A percentile compares a stretch with the other conserved stretches of the same genome.
Evolutionary conservation across 257 asterid genomes (phyloP).

Genomic region (Ilex aquifolium): DNA sequence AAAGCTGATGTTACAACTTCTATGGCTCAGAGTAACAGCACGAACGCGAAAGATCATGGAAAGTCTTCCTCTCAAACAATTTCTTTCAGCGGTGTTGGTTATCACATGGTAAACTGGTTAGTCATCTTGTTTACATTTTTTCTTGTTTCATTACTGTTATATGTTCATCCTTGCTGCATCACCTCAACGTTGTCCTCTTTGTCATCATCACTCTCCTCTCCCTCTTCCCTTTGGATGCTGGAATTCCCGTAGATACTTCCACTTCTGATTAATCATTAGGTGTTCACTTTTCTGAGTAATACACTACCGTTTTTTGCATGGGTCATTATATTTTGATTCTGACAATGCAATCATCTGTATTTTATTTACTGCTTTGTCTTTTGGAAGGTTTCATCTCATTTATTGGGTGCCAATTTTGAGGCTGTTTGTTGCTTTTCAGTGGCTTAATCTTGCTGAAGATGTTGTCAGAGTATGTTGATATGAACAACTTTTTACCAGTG

Average conservation of each 20-base stretch:
- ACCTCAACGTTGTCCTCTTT: background rate
- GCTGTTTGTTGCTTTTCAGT: constrained; percentile 36
- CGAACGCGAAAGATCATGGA: constrained; percentile 59
- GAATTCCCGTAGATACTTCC: background rate
- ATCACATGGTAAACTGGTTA: constrained; percentile 99
- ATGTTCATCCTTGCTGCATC: background rate
- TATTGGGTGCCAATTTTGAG: background rate
- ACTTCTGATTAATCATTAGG: no score
- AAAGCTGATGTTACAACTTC: constrained; percentile 50
- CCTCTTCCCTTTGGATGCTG: background rate
- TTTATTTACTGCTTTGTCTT: background rate
- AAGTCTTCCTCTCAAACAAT: constrained; percentile 62
- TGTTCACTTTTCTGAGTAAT: no score
- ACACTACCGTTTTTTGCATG: background rate
- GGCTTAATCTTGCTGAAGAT: constrained; percentile 97
- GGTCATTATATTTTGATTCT: no score
- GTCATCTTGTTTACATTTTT: constrained; percentile 23
- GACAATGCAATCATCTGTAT: background rate
- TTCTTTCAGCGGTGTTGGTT: constrained; percentile 67
- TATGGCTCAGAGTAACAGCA: constrained; percentile 46
- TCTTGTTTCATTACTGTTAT: constrained; percentile 11
- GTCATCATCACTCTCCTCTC: background rate
- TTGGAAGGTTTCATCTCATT: background rate
- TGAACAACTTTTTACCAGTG: constrained; percentile 63
- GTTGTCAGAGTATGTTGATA: constrained; percentile 83